Conservation (phyloP, 495 filamentous ascomycete genomes). For the Alectoria sarmentosa region DNA sequence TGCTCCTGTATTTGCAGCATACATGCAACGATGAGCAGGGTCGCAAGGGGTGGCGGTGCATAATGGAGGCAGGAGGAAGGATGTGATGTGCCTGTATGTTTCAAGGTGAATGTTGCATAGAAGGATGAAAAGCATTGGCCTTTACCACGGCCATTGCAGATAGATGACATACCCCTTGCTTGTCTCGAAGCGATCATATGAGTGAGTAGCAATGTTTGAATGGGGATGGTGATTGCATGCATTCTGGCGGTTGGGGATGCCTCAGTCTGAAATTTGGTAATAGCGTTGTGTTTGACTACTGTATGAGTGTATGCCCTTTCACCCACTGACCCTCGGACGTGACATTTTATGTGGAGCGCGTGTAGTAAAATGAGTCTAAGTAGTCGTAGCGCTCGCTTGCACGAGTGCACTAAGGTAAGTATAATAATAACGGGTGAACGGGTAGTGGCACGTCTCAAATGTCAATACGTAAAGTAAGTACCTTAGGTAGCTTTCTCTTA, state of each 20-base stretch:
- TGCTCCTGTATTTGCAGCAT: conserved; percentile 46
- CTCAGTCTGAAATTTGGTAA: too few species aligned
- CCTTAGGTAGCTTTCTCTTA: too few species aligned
- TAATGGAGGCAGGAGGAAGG: not conserved
- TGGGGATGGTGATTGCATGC: too few species aligned
- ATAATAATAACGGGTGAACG: too few species aligned
- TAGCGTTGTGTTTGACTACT: too few species aligned
- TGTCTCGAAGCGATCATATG: not conserved
- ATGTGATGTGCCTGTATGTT: not conserved
- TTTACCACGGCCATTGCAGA: not conserved
- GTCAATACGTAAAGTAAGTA: too few species aligned
- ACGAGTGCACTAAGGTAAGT: too few species aligned
- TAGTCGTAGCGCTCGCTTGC: too few species aligned
- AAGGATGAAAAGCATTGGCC: not conserved
- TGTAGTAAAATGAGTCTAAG: not conserved
- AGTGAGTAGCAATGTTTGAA: not conserved
- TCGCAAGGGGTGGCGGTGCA: not conserved
- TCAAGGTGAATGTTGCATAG: conserved; percentile 7
- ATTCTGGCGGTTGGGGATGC: too few species aligned
- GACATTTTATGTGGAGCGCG: not conserved
- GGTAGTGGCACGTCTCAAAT: too few species aligned
- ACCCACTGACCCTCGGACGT: too few species aligned
- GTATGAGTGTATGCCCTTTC: too few species aligned
- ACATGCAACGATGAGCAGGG: conserved; percentile 38
- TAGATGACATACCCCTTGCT: conserved; percentile 3